Base-by-base conservation (phyloP, 2,329 filamentous ascomycete species). In the Raffaelea arxii region DNA sequence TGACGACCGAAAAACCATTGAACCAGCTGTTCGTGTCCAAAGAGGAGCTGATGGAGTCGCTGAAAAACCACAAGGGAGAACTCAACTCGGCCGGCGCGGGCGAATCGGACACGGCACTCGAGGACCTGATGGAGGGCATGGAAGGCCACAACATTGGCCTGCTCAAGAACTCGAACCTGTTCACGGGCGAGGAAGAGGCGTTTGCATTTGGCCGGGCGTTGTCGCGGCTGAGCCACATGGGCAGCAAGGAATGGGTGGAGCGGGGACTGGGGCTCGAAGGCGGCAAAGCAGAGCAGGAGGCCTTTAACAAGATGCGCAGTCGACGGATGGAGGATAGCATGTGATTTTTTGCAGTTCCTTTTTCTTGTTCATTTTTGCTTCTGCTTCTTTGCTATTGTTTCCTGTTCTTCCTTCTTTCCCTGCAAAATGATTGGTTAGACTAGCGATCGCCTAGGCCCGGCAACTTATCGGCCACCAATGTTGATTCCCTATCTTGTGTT, bases 171-270 rank as follows among this genome's bases (percentile, higher is more conserved):
- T 88, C 83, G 37, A 86, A 78, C 54, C 78, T 97, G 35, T 98
- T 98, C 63, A 86, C 84, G 2, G 92, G 92, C 36, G 92, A 96
- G 49, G 92, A 98, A 68, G 92, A 98, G 66, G 78, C 88, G 0
- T 98, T 98, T 68, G 92, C 92, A 0, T 98, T 98, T 70, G 89
- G 89, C 22, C 72, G 92, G 46, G 92, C 92, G 1, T 64, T 97
- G 55, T 90, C 84, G 46, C 72, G 92, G 47, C 67, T 98, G 51
- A 84, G 74, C 46, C 89, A 97, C 65, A 98, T 98, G 92, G 87
- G 89, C 19, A 92, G 87, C 62, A 79, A 81, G 62, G 85, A 96
- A 62, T 98, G 92, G 92, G 86, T 97, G 3, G 91, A 97, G 66
- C 67, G 89, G 14, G 90, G 79, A 2, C 78, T 80, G 72, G 75